Conservation (phyloP, 2,329 filamentous ascomycete genomes). For the Sclerotinia glacialis region DNA sequence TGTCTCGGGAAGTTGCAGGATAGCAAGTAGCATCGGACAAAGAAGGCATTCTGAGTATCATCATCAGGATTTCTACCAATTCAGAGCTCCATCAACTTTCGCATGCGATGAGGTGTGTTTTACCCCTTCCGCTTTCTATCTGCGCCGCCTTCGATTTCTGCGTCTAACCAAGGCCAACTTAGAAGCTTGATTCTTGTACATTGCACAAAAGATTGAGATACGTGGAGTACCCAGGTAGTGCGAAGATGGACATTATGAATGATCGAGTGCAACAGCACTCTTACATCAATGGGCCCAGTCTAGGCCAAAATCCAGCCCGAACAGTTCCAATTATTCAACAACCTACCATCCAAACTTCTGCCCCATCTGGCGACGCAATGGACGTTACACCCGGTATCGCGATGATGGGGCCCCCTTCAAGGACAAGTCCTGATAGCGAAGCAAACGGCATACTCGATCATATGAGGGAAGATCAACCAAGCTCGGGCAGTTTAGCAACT, state of each 20-base stretch:
- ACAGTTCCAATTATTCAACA: constrained; percentile 58
- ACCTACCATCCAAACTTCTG: constrained; percentile 57
- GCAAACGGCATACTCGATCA: constrained; percentile 39
- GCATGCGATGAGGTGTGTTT: constrained; percentile 19
- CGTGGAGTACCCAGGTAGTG: constrained; percentile 31
- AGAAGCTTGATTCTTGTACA: constrained; percentile 7
- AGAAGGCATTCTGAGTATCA: constrained; percentile 19
- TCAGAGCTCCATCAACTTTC: constrained; percentile 7
- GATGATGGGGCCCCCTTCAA: constrained; percentile 41
- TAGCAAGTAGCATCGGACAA: constrained; percentile 22
- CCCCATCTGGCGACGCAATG: constrained; percentile 59
- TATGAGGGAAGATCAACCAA: constrained; percentile 41
- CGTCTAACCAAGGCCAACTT: not conserved
- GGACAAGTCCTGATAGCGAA: constrained; percentile 38
- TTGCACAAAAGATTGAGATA: constrained; percentile 13
- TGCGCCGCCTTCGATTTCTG: not conserved
- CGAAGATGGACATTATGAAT: constrained; percentile 36
- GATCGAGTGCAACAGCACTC: constrained; percentile 36
- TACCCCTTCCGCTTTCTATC: constrained; percentile 7
- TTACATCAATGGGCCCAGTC: constrained; percentile 33
- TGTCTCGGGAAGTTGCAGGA: constrained; percentile 35
- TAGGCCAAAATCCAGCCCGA: constrained; percentile 32
- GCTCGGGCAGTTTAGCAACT: constrained; percentile 34
- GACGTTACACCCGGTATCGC: constrained; percentile 52
- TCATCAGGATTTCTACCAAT: not conserved